Evolutionary conservation across 2,329 filamentous ascomycete genomes (phyloP).

Genomic region (Trichoderma simmonsii): DNA sequence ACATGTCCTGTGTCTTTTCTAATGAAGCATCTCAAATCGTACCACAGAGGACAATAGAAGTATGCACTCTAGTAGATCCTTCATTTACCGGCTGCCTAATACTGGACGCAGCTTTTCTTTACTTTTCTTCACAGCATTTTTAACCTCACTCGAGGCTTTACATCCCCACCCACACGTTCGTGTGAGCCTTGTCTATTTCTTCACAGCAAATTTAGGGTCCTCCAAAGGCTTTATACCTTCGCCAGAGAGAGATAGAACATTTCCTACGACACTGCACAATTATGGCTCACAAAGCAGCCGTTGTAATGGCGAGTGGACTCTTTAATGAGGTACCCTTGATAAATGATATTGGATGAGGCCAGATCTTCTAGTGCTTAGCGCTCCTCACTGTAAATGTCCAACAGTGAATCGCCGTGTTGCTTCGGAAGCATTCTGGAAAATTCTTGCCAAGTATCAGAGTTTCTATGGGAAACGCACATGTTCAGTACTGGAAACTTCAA

Average conservation of each 20-base stretch:
- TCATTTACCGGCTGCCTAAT: no score
- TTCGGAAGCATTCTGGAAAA: no score
- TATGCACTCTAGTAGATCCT: no score
- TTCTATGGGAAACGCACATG: no score
- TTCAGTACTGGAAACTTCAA: background rate
- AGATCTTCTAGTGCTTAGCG: no score
- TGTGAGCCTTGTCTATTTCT: background rate
- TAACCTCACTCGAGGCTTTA: background rate
- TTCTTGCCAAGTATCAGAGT: no score
- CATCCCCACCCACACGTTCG: no score
- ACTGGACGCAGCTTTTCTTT: no score
- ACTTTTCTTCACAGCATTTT: background rate
- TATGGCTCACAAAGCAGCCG: background rate
- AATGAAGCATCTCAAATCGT: no score
- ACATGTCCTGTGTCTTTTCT: no score
- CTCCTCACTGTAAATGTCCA: background rate
- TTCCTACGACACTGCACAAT: background rate
- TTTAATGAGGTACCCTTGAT: background rate
- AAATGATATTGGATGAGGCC: no score
- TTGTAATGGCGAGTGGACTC: background rate
- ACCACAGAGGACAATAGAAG: no score
- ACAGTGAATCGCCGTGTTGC: background rate
- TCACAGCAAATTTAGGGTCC: background rate
- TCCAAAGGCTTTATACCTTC: background rate
- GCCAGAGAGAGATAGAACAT: background rate